These are phyloP conservation scores for Capronia coronata DNA, from an alignment of 2,329 filamentous ascomycete species.

Conservation along the genomic window DNA sequence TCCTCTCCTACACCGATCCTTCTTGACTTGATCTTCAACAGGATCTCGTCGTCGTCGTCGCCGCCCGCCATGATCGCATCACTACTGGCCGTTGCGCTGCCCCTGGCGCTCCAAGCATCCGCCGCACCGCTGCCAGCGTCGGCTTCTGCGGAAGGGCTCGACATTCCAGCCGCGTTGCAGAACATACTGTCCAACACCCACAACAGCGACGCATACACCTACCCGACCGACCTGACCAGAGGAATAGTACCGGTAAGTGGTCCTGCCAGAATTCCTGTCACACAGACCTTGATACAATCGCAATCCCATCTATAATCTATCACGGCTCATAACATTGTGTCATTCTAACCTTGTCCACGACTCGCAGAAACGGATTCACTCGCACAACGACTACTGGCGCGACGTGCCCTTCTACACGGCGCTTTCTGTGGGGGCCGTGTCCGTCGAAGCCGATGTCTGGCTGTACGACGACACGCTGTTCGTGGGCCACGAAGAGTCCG, in stretches of 20 bases:
- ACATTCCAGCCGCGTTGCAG: slow-evolving; percentile 19
- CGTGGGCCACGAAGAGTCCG: slow-evolving; percentile 37
- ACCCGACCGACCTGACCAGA: slow-evolving; percentile 36
- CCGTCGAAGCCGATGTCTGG: slow-evolving; percentile 45
- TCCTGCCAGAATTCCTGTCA: no score
- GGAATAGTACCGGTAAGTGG: slow-evolving; percentile 34
- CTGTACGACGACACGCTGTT: slow-evolving; percentile 37
- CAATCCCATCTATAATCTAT: no score
- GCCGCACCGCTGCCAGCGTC: slow-evolving; percentile 16
- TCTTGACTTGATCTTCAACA: not conserved
- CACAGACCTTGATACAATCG: no score
- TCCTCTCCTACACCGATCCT: not conserved
- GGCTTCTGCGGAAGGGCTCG: slow-evolving; percentile 16
- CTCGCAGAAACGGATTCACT: slow-evolving; percentile 32
- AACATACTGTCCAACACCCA: slow-evolving; percentile 28
- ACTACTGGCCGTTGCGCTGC: slow-evolving; percentile 9
- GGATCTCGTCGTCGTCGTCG: not conserved
- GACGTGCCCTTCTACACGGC: slow-evolving; percentile 37
- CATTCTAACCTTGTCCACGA: no score
- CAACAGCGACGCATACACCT: slow-evolving; percentile 27
- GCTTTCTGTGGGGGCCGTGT: slow-evolving; percentile 37
- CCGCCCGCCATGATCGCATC: slow-evolving; percentile 13
- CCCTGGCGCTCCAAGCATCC: slow-evolving; percentile 8
- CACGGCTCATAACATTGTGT: no score
- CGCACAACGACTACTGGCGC: slow-evolving; percentile 43